Evolutionary conservation across 257 asterid genomes (phyloP), one percentile per base, ranked within the genome.

Genomic region (Penstemon eatonii): DNA sequence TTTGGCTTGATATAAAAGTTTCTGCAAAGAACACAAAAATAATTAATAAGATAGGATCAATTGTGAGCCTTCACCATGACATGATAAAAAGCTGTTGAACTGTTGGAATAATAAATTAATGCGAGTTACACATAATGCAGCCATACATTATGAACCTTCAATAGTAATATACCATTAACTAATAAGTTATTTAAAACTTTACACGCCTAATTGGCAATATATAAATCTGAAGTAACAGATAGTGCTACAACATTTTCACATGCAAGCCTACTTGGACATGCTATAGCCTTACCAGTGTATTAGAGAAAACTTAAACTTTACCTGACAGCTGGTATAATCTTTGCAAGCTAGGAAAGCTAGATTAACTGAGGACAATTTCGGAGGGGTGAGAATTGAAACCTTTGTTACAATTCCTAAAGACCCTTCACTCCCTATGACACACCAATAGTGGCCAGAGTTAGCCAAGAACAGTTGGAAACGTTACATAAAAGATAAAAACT

Each of bases 321-420:
- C 99, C 97, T 85, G 97, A 75, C 99, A 93, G 87, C 96, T 88
- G 71, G 77, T 47, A 64, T 90, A 93, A 90, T 93, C 97, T 47
- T 83, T 73, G 54, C 99, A 88, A 72, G 96, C 96, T 83, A 93
- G 95, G 81, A 93, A 93, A 74, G 96, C 96, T 63, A 89, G 65
- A 68, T 93, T 93, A 50, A 93, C 91, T 10, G 99, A 88, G 50
- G 97, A 75, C 83, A 93, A 74, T 80, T 88, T 93, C 19, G 94
- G 86, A 76, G 99, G 99, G 70, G 99, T 87, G 71, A 90, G 92
- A 80, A 93, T 88, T 72, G 99, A 88, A 75, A 90, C 92, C 81
- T 88, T 93, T 65, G 97, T 93, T 64, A 93, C 86, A 63, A 93
- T 86, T 69, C 97, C 99, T 76, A 93, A 81, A 64, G 99, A 90